These are phyloP conservation scores for Russula vinacea DNA, from an alignment of 768 basidiomycete species.

Conservation along the genomic window DNA sequence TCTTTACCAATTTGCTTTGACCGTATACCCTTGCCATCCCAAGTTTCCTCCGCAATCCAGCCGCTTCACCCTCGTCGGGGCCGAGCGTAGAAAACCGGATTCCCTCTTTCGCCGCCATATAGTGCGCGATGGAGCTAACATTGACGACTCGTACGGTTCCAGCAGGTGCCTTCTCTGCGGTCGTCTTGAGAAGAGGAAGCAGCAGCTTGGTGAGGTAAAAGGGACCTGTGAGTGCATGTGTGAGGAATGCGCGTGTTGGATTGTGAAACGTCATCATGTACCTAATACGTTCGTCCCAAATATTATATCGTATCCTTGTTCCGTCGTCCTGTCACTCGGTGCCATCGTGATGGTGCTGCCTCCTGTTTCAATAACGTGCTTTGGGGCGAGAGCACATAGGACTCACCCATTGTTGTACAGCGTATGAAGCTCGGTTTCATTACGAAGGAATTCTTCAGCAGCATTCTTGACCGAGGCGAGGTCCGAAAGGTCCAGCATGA, in stretches of 20 bases:
- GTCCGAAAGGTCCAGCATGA: constrained; percentile 1
- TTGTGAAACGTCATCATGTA: neutral
- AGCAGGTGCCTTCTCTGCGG: neutral
- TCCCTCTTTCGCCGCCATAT: neutral
- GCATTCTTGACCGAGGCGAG: constrained; percentile 4
- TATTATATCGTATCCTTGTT: neutral
- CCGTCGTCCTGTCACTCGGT: neutral
- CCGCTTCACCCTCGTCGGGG: neutral
- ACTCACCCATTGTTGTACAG: constrained; percentile 8
- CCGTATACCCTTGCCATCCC: neutral
- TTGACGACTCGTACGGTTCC: constrained; percentile 10
- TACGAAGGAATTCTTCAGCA: neutral
- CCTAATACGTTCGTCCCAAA: constrained; percentile 16
- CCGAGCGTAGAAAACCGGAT: constrained; percentile 10
- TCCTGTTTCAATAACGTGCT: neutral
- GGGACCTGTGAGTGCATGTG: neutral
- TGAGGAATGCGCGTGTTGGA: neutral
- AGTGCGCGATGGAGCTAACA: constrained; percentile 8
- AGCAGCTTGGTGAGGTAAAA: constrained; percentile 15
- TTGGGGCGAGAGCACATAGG: neutral
- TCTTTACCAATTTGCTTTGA: constrained; percentile 11
- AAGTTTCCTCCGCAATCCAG: neutral
- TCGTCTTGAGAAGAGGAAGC: constrained; percentile 1
- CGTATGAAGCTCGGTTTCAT: constrained; percentile 7
- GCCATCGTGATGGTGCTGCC: neutral